These are phyloP conservation scores for Candida sithepensis DNA, from an alignment of 805 yeast genomes.

Conservation along the genomic window DNA sequence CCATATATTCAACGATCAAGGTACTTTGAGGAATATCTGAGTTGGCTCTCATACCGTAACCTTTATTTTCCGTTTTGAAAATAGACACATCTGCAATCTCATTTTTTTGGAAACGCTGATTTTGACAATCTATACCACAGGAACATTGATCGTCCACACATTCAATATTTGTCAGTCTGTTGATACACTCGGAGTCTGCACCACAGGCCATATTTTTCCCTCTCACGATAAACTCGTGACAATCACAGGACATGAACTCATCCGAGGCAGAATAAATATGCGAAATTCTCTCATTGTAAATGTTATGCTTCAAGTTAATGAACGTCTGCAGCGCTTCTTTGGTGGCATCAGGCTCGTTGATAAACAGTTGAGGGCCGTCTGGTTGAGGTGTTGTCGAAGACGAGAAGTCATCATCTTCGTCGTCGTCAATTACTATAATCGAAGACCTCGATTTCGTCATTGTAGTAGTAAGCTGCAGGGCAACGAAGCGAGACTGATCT, in stretches of 20 bases:
- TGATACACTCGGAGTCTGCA: constrained; percentile 84
- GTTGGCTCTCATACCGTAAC: constrained; percentile 83
- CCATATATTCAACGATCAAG: constrained; percentile 90
- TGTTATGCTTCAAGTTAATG: constrained; percentile 51
- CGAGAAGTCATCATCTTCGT: constrained; percentile 7
- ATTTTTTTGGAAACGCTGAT: constrained; percentile 80
- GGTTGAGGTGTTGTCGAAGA: constrained; percentile 20
- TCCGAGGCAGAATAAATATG: constrained; percentile 66
- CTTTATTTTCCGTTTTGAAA: constrained; percentile 79
- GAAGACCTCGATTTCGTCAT: not conserved
- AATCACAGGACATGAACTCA: constrained; percentile 90
- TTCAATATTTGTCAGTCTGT: constrained; percentile 87
- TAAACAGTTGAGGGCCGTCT: constrained; percentile 25
- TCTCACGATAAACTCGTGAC: constrained; percentile 48
- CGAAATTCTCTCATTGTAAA: constrained; percentile 55
- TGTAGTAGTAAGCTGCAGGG: not conserved
- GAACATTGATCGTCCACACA: constrained; percentile 68
- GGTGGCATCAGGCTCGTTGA: constrained; percentile 53
- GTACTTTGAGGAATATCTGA: constrained; percentile 51
- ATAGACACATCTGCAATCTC: constrained; percentile 76
- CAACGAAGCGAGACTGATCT: not conserved
- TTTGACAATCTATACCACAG: constrained; percentile 79
- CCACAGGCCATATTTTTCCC: constrained; percentile 69
- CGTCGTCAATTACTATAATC: not conserved
- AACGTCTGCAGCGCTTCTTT: constrained; percentile 65